Evolutionary conservation across 2,329 filamentous ascomycete genomes (phyloP).

Genomic region (Pestalotiopsis sp.): DNA sequence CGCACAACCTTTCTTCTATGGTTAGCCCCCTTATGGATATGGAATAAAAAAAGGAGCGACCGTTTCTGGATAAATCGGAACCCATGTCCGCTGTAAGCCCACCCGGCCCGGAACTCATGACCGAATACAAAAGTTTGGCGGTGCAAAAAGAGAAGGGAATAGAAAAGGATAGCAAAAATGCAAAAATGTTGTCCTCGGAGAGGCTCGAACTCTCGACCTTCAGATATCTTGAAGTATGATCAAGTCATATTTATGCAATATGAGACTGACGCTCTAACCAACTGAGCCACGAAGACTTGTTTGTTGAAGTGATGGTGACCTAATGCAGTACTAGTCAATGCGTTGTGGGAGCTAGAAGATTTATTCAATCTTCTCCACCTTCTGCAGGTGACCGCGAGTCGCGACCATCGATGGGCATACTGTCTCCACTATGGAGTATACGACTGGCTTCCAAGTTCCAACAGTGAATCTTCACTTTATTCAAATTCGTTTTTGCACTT

Average conservation of each 20-base stretch:
- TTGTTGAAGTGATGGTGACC: not conserved
- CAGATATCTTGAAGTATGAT: slow-evolving; percentile 11
- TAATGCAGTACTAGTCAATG: not conserved
- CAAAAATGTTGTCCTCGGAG: not conserved
- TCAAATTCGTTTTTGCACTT: too few relatives aligned
- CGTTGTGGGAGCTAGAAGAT: not conserved
- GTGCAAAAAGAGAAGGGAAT: not conserved
- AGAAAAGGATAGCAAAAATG: too few relatives aligned
- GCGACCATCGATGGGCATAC: not conserved
- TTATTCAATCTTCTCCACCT: not conserved
- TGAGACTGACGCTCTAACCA: slow-evolving; percentile 47
- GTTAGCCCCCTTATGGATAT: too few relatives aligned
- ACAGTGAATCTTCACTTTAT: too few relatives aligned
- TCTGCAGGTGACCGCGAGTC: not conserved
- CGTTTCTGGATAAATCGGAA: not conserved
- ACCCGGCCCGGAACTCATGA: too few relatives aligned
- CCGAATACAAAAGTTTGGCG: too few relatives aligned
- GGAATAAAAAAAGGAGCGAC: not conserved
- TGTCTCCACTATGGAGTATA: too few relatives aligned
- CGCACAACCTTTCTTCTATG: too few relatives aligned
- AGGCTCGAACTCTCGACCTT: slow-evolving; percentile 11
- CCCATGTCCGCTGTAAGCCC: not conserved
- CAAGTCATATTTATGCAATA: slow-evolving; percentile 23
- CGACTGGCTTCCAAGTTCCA: too few relatives aligned
- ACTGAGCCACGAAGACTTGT: slow-evolving; percentile 43